Conservation (phyloP, 1,139 yeast species). For the Hansenula lynferdii region DNA sequence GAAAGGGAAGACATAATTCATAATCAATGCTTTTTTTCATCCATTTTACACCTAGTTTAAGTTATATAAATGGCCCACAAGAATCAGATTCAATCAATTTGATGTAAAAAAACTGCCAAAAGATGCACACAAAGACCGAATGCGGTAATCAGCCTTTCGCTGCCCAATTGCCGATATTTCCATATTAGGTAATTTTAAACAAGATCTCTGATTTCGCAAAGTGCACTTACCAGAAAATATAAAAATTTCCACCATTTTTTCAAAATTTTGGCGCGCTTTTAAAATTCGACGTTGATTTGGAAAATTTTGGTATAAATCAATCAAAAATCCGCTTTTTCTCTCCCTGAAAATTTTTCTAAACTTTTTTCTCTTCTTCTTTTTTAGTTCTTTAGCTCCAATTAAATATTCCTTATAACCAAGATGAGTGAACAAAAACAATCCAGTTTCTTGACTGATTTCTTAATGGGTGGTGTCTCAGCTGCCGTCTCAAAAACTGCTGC, state of each 20-base stretch:
- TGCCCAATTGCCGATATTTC: not conserved
- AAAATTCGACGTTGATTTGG: slow-evolving; percentile 11
- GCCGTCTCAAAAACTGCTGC: slow-evolving; percentile 84
- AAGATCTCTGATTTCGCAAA: not conserved
- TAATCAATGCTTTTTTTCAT: too few relatives aligned
- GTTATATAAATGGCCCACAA: too few relatives aligned
- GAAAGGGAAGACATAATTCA: too few relatives aligned
- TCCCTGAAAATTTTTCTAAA: slow-evolving; percentile 5
- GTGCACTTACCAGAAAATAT: not conserved
- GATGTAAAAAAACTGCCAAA: too few relatives aligned
- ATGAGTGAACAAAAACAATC: slow-evolving; percentile 23
- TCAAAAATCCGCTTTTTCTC: slow-evolving; percentile 13
- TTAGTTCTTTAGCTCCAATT: not conserved
- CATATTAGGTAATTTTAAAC: not conserved
- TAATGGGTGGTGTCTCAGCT: slow-evolving; percentile 85
- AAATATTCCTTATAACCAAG: slow-evolving; percentile 6
- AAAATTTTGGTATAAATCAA: slow-evolving; percentile 13
- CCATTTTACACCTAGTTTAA: too few relatives aligned
- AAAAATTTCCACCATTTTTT: not conserved
- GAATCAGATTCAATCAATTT: too few relatives aligned
- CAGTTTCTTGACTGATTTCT: slow-evolving; percentile 50
- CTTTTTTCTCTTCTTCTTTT: not conserved
- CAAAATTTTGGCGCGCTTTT: slow-evolving; percentile 3
- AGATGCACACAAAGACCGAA: too few relatives aligned
- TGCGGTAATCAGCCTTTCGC: too few relatives aligned